phyloP scores from a whole-genome alignment of 202 grass and related monocot species.

The Bolboschoenoplectus hybrid region DNA sequence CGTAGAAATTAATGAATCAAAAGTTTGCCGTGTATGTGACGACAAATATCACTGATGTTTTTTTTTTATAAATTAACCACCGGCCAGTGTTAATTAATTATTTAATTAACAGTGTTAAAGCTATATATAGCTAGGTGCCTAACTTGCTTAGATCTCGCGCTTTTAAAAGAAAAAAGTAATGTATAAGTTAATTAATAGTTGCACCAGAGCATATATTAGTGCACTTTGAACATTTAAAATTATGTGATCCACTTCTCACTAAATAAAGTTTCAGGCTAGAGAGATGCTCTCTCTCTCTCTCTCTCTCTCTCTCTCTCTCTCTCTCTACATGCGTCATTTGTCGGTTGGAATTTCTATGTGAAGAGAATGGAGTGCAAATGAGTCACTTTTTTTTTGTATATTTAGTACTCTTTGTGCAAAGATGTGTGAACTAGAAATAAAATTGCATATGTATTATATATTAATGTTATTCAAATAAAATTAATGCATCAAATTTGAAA shows the following conservation, averaged over 20 bases:
- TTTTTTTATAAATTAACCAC: background rate
- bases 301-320: background rate
- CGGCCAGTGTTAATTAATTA: background rate
- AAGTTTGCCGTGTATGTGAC: conserved; percentile 26
- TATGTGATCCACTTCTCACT: background rate
- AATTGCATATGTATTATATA: background rate
- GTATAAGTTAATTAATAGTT: background rate
- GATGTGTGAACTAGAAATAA: no score
- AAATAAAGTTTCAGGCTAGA: conserved; percentile 1
- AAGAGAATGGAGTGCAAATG: background rate
- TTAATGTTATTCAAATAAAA: background rate
- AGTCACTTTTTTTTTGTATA: background rate
- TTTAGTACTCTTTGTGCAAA: background rate
- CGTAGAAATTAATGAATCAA: conserved; percentile 41
- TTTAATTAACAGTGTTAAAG: conserved; percentile 14
- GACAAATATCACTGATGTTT: conserved; percentile 21
- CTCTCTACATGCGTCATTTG: conserved; percentile 4
- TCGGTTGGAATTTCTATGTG: background rate
- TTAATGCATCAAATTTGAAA: no score
- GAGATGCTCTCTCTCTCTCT: background rate
- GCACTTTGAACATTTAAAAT: conserved; percentile 27
- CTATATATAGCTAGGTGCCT: background rate
- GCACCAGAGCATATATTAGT: conserved; percentile 24
- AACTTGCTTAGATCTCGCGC: background rate
- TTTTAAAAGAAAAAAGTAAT: conserved; percentile 19